Percentiles rank a stretch among this genome's conserved stretches.
phyloP scores from a whole-genome alignment of 2,329 filamentous ascomycete genomes.

The Sporothrix curviconia region DNA sequence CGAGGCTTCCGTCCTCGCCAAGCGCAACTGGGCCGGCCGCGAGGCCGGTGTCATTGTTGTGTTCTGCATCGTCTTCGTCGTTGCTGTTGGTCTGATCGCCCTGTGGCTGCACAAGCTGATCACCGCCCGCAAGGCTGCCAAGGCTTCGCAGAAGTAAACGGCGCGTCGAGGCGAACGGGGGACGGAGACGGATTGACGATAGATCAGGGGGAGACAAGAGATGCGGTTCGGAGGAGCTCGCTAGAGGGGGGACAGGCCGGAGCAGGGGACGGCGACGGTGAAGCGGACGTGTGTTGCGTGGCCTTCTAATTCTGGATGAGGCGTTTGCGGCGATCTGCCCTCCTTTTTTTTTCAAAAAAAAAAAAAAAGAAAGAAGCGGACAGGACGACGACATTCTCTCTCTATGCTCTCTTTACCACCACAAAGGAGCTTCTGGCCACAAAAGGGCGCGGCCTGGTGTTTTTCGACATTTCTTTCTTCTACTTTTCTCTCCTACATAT shows the following conservation, averaged over 20 bases:
- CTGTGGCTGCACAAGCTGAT: slow-evolving; percentile 39
- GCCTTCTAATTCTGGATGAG: slow-evolving; percentile 15
- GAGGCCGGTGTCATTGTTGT: slow-evolving; percentile 58
- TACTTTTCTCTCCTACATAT: neutral
- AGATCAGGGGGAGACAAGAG: neutral
- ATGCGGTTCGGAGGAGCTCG: no score
- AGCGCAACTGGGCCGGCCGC: slow-evolving; percentile 51
- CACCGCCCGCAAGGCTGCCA: slow-evolving; percentile 25
- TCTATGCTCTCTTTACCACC: slow-evolving; percentile 1
- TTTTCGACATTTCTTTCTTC: no score
- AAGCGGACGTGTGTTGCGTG: slow-evolving; percentile 14
- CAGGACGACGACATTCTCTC: neutral
- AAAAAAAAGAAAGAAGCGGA: neutral
- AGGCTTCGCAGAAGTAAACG: slow-evolving; percentile 14
- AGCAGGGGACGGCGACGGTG: neutral
- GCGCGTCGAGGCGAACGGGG: neutral
- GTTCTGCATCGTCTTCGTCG: slow-evolving; percentile 53
- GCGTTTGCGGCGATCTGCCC: neutral
- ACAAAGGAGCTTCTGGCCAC: slow-evolving; percentile 8
- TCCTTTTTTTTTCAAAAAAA: no score
- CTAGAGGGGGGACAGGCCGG: neutral
- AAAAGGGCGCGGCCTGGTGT: slow-evolving; percentile 10
- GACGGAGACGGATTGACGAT: neutral
- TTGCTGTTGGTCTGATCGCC: slow-evolving; percentile 42
- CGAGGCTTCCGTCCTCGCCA: slow-evolving; percentile 38